Evolutionary conservation across 2,329 filamentous ascomycete species (phyloP), one percentile per base, ranked within the genome.

Genomic region (Fusarium sp.): DNA sequence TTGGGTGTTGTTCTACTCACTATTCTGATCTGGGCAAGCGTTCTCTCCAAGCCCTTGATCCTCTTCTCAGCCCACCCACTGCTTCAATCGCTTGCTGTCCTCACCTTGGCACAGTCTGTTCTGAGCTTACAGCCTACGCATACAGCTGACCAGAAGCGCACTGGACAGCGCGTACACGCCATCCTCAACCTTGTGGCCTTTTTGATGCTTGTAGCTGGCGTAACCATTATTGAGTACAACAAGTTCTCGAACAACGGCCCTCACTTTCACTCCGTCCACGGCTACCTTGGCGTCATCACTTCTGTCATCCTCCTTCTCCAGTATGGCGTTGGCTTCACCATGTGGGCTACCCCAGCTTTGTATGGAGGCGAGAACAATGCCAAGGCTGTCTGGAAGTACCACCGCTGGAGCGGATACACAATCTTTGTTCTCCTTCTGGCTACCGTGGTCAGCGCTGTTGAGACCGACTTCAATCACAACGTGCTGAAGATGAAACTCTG

Each of bases 1-100:
- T 85, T 87, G 43, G 95, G 93, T 56, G 87, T 90, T 56, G 82
- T 93, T 80, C 87, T 97, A 67, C 87, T 97, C 65, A 83, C 89
- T 48, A 87, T 88, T 35, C 87, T 95, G 57, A 84, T 97, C 69
- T 97, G 93, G 93, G 87, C 88, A 45, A 87, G 87, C 56, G 87
- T 97, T 68, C 88, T 97, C 75, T 86, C 88, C 41, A 84, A 90
- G 56, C 79, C 82, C 30, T 76, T 96, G 65, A 92, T 92, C 39
- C 88, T 97, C 72, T 97, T 98, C 85, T 94, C 93, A 19, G 89
- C 90, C 10, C 95, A 98, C 79, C 95, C 95, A 9, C 89, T 97
- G 76, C 83, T 90, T 60, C 84, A 87, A 80, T 84, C 82, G 13
- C 69, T 91, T 58, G 94, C 89, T 48, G 79, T 97, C 60, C 84